Conservation (phyloP, 352 stramenopile genomes). For the Blastocystis sp. region DNA sequence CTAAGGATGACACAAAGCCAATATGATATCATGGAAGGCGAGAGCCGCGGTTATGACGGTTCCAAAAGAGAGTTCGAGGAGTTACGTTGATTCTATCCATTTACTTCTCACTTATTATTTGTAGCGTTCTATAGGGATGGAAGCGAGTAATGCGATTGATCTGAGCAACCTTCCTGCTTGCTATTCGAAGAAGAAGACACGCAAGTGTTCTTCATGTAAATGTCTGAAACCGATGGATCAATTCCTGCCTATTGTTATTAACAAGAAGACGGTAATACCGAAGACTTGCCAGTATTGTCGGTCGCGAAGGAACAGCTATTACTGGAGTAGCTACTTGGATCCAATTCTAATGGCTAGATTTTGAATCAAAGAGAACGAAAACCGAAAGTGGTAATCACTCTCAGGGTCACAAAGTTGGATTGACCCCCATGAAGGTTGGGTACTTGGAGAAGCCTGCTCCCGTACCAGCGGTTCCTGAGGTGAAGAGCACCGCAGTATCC, state of each 20-base stretch:
- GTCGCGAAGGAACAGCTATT: conserved; percentile 37
- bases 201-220: conserved; percentile 55
- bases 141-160: neutral
- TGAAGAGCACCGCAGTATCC: neutral
- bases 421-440: neutral
- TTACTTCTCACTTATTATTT: neutral
- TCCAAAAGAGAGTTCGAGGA: neutral
- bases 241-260: conserved; percentile 46
- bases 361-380: conserved; percentile 43
- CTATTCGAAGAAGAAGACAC: conserved; percentile 47
- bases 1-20: neutral
- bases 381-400: neutral
- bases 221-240: conserved; percentile 53
- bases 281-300: conserved; percentile 50
- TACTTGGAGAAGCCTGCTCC: conserved; percentile 5
- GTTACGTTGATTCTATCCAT: neutral
- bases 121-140: too few species aligned
- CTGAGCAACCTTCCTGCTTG: neutral
- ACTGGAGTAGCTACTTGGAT: neutral
- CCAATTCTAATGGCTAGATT: conserved; percentile 12
- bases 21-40: neutral
- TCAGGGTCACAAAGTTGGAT: neutral
- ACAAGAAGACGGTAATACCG: conserved; percentile 51
- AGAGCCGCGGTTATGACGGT: conserved; percentile 27
- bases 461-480: neutral